Base-by-base conservation (phyloP, 495 filamentous ascomycete genomes). In the Hyaloscypha finlandica region DNA sequence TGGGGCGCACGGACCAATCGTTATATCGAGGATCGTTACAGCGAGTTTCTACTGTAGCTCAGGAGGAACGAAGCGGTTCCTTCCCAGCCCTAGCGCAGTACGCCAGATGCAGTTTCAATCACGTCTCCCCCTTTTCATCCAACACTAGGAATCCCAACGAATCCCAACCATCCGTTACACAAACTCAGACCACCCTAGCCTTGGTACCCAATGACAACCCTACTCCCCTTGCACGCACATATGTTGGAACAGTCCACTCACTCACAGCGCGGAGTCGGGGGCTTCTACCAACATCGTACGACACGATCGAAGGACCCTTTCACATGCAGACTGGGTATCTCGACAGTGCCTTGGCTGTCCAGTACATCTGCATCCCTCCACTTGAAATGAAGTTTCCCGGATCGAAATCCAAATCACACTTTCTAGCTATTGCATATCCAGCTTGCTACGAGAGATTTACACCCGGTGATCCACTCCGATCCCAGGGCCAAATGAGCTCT, bases 121-220 rank as follows among this genome's bases (percentile, higher is more conserved):
- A 25, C 9, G 8, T 12, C 22, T 2, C 9, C 8, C 53, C 8
- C 19, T n/a, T 56, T 16, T 11, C 22, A 56, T 29, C 51, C 8
- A 6, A 53, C 16, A 53, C 51, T 1, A 20, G 16, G 9, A 8
- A 53, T 1, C 22, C 16, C 51, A 53, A 53, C 19, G 19, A 53
- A 25, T 53, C 16, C 51, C 53, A 56, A 56, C 53, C 20, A 56
- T 56, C 22, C 6, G 53, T 56, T 56, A 56, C 53, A 56, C 53
- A 56, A 29, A 56, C 8, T 25, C 29, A 9, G 4, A 6, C 20
- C 53, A 29, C 16, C 51, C 53, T 14, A 3, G 8, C 1, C 11
- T 6, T 19, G 16, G 42, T 48, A 48, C 42, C 42, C 9, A 48
- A 19, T 16, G 16, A 48, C 16, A 6, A 12, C 16, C 16, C 35